A percentile compares a stretch with the other conserved stretches of the same genome.
phyloP scores from a whole-genome alignment of 2,329 filamentous ascomycete genomes.

The Pleomassaria siparia region DNA sequence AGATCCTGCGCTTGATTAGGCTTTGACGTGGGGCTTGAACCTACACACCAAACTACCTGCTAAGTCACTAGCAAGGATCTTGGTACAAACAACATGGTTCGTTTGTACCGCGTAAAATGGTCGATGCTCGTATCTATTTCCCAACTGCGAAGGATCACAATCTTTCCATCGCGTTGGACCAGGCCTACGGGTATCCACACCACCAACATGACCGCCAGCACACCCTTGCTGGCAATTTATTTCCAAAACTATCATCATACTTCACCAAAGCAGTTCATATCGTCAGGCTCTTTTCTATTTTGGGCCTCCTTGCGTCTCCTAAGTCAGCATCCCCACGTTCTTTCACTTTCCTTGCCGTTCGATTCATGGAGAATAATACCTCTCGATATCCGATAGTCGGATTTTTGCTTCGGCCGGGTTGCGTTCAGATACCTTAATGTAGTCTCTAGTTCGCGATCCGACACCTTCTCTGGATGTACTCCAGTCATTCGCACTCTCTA shows the following conservation, averaged over 20 bases:
- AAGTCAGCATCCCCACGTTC: neutral
- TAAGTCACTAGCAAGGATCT: neutral
- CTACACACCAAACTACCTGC: neutral
- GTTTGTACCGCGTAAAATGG: neutral
- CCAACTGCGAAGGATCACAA: constrained; percentile 9
- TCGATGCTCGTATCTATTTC: constrained; percentile 3
- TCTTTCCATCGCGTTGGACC: constrained; percentile 2
- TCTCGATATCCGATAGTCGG: neutral
- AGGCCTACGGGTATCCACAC: neutral
- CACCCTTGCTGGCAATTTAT: constrained; percentile 1
- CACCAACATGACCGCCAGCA: constrained; percentile 8
- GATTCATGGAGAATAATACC: neutral
- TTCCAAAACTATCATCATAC: neutral
- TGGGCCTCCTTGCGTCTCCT: neutral
- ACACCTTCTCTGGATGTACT: neutral
- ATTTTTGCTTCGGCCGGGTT: neutral
- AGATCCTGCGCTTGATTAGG: neutral
- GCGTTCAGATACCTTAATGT: constrained; percentile 2
- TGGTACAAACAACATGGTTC: neutral
- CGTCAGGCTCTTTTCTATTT: neutral
- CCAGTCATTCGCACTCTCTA: constrained; percentile 8
- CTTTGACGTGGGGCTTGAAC: neutral
- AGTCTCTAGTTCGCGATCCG: constrained; percentile 2
- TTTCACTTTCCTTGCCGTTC: constrained; percentile 2
- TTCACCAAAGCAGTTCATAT: neutral